These are phyloP conservation scores for Dimocarpus longan DNA, from an alignment of 345 rosid species.

Conservation along the genomic window DNA sequence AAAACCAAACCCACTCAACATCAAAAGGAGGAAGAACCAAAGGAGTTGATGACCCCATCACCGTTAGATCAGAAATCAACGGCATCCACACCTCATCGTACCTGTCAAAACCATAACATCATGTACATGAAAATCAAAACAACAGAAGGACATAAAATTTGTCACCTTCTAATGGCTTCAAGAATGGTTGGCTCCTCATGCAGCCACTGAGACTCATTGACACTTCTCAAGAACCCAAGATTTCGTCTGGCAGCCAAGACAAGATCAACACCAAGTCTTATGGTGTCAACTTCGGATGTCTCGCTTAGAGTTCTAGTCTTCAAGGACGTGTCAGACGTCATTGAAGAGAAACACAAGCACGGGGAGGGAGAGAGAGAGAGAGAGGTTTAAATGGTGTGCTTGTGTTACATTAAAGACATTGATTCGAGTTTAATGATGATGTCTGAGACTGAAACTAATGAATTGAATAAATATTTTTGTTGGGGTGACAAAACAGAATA, in stretches of 20 bases:
- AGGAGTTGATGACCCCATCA: constrained; percentile 55
- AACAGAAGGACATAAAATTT: neutral
- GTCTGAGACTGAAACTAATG: neutral
- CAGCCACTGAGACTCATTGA: constrained; percentile 66
- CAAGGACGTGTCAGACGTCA: constrained; percentile 36
- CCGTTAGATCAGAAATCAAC: constrained; percentile 73
- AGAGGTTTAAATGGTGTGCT: neutral
- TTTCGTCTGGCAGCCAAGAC: constrained; percentile 69
- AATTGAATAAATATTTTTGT: neutral
- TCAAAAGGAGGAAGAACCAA: constrained; percentile 86
- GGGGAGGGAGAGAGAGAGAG: neutral
- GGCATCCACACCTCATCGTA: constrained; percentile 98
- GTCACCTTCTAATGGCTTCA: constrained; percentile 81
- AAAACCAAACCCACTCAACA: constrained; percentile 97
- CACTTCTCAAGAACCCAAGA: constrained; percentile 60
- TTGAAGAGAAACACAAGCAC: neutral
- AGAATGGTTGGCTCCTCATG: constrained; percentile 49
- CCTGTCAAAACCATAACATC: constrained; percentile 38
- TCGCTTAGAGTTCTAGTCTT: constrained; percentile 61
- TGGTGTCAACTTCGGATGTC: constrained; percentile 54
- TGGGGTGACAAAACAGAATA: neutral
- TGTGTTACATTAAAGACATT: neutral
- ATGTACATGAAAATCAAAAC: neutral
- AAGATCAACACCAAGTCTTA: constrained; percentile 59
- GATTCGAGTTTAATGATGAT: neutral